These are phyloP conservation scores for Salicornia ramosissima DNA, from an alignment of 148 eudicot species.

Conservation along the genomic window DNA sequence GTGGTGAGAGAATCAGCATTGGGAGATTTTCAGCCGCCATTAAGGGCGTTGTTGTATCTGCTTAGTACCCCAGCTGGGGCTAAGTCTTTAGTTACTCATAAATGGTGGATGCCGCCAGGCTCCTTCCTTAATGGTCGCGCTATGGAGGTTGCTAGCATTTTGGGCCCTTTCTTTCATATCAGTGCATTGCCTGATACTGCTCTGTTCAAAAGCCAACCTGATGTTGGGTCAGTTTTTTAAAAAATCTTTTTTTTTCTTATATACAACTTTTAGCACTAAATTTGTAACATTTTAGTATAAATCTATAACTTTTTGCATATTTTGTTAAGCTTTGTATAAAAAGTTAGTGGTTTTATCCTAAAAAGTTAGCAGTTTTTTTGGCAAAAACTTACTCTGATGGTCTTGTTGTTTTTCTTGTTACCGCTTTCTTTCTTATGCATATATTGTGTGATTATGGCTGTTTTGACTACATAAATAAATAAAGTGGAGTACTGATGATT, in stretches of 20 bases:
- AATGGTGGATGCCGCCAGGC: slow-evolving; percentile 91
- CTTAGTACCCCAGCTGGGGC: slow-evolving; percentile 63
- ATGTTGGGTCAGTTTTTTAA: slow-evolving; percentile 77
- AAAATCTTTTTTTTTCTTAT: no score
- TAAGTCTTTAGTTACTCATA: slow-evolving; percentile 67
- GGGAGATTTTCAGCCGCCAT: slow-evolving; percentile 93
- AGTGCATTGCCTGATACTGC: slow-evolving; percentile 87
- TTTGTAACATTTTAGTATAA: no score
- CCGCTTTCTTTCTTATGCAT: background rate
- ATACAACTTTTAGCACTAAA: no score
- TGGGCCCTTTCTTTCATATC: slow-evolving; percentile 92
- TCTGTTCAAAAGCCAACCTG: slow-evolving; percentile 81
- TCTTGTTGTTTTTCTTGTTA: no score
- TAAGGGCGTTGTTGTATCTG: slow-evolving; percentile 71
- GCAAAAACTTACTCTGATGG: no score
- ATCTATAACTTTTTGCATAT: no score
- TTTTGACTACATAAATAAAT: background rate
- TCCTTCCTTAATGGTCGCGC: slow-evolving; percentile 75
- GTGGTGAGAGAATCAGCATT: slow-evolving; percentile 77
- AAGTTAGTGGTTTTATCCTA: no score
- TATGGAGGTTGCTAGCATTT: slow-evolving; percentile 85
- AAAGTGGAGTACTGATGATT: slow-evolving; percentile 2
- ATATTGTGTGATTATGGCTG: background rate
- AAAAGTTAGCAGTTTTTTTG: no score
- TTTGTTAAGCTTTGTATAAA: no score